phyloP scores from a whole-genome alignment of 192 early-diverging fungal genomes.

The Backusella mclennaniae region DNA sequence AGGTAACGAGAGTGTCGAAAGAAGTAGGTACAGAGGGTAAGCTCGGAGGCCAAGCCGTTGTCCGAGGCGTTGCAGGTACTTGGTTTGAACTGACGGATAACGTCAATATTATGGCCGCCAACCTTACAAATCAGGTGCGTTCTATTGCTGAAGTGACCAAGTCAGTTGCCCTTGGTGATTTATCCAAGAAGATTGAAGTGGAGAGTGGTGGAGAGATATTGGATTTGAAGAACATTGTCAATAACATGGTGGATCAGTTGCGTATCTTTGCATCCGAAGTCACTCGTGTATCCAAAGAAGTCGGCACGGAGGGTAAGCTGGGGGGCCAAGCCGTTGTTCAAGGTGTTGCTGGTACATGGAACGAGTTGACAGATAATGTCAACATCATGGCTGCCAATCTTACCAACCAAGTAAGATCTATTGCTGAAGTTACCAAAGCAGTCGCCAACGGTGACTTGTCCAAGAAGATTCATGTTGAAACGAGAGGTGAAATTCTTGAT shows the following conservation, averaged over 20 bases:
- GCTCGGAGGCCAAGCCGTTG: slow-evolving; percentile 57
- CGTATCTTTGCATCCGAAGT: slow-evolving; percentile 55
- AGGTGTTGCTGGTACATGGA: slow-evolving; percentile 17
- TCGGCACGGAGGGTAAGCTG: slow-evolving; percentile 57
- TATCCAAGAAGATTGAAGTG: slow-evolving; percentile 48
- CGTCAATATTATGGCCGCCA: slow-evolving; percentile 48
- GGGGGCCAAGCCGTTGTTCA: slow-evolving; percentile 56
- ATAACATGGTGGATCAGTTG: slow-evolving; percentile 53
- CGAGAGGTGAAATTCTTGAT: slow-evolving; percentile 7
- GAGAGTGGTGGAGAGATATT: slow-evolving; percentile 12
- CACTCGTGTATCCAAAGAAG: slow-evolving; percentile 54
- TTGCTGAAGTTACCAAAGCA: slow-evolving; percentile 1
- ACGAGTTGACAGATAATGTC: slow-evolving; percentile 3
- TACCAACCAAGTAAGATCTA: not conserved
- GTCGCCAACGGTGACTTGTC: slow-evolving; percentile 9
- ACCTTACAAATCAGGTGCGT: slow-evolving; percentile 58
- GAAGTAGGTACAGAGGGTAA: slow-evolving; percentile 65
- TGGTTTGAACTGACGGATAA: slow-evolving; percentile 14
- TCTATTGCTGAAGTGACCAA: slow-evolving; percentile 64
- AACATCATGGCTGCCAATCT: slow-evolving; percentile 7
- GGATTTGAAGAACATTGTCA: slow-evolving; percentile 42
- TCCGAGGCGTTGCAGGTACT: slow-evolving; percentile 52
- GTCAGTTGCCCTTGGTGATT: slow-evolving; percentile 60
- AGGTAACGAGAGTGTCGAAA: slow-evolving; percentile 62
- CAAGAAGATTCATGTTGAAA: slow-evolving; percentile 7